Percentiles rank a stretch among this genome's conserved stretches.
These are phyloP conservation scores for Termitomyces sp. DNA, from an alignment of 768 basidiomycete genomes.

Conservation along the genomic window DNA sequence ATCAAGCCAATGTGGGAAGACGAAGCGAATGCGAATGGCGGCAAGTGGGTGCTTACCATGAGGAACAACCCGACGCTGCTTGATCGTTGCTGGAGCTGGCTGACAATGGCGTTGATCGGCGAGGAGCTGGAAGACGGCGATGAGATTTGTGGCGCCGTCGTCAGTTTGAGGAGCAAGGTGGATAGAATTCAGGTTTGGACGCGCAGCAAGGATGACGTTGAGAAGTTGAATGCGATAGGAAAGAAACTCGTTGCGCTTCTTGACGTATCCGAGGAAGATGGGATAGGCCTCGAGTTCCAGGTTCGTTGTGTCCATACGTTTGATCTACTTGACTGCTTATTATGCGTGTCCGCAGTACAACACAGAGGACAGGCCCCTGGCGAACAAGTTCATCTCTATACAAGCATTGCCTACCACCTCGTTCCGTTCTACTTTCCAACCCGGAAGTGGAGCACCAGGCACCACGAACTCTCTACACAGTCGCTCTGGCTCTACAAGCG, in stretches of 20 bases:
- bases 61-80: conserved; percentile 73
- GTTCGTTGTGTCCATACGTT: conserved; percentile 32
- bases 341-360: conserved; percentile 52
- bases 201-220: conserved; percentile 79
- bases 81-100: conserved; percentile 87
- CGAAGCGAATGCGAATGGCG: conserved; percentile 83
- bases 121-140: conserved; percentile 69
- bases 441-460: conserved; percentile 8
- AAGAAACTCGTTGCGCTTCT: conserved; percentile 77
- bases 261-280: conserved; percentile 79
- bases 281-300: conserved; percentile 88
- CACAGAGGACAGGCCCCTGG: conserved; percentile 78
- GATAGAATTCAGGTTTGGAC: conserved; percentile 94
- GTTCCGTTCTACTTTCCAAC: conserved; percentile 63
- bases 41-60: conserved; percentile 95
- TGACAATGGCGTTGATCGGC: conserved; percentile 89
- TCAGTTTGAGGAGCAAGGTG: conserved; percentile 80
- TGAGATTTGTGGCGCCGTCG: conserved; percentile 84
- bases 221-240: conserved; percentile 79
- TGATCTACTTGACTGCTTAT: not conserved
- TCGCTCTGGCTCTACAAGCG: conserved; percentile 10
- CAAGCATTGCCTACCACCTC: conserved; percentile 63
- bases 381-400: conserved; percentile 80
- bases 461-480: conserved; percentile 12
- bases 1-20: conserved; percentile 99